phyloP scores from a whole-genome alignment of 2,329 filamentous ascomycete genomes.

The Aspergillus caelatus region DNA sequence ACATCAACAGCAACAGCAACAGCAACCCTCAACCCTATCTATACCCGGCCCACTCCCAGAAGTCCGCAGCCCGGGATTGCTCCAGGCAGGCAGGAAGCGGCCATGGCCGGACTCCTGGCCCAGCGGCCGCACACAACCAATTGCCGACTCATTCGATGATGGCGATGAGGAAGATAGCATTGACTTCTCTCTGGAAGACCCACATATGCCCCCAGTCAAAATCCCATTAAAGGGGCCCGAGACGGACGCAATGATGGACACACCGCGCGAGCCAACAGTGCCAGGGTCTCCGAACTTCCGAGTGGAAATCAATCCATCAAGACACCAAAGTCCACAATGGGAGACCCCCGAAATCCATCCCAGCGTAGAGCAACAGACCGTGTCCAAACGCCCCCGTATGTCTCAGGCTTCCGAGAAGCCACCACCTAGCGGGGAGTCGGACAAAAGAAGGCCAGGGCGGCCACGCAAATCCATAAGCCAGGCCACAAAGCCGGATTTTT shows the following conservation, averaged over 20 bases:
- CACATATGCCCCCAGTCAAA: constrained; percentile 23
- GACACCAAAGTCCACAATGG: constrained; percentile 12
- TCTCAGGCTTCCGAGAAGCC: constrained; percentile 15
- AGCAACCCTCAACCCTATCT: constrained; percentile 5
- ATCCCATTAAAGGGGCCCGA: constrained; percentile 29
- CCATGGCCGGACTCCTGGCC: constrained; percentile 34
- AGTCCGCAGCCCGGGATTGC: constrained; percentile 37
- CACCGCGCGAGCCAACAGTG: constrained; percentile 8
- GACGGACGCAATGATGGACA: constrained; percentile 5
- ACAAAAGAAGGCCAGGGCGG: constrained; percentile 28
- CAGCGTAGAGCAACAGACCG: constrained; percentile 23
- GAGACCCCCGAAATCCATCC: background rate
- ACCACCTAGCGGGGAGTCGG: constrained; percentile 8
- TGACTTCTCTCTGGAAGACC: constrained; percentile 27
- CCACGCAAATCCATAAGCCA: constrained; percentile 32
- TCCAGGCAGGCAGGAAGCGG: constrained; percentile 37
- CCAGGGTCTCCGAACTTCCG: constrained; percentile 17
- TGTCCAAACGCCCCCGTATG: constrained; percentile 36
- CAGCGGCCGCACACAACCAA: constrained; percentile 25
- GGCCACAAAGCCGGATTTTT: constrained; percentile 13
- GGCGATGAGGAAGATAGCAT: constrained; percentile 31
- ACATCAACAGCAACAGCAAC: constrained; percentile 13
- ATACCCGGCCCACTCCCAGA: constrained; percentile 26
- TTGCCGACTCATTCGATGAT: constrained; percentile 38
- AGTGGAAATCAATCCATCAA: constrained; percentile 19